Evolutionary conservation across 2,329 filamentous ascomycete genomes (phyloP), one percentile per base, ranked within the genome.

Genomic region (Talaromyces sp.): DNA sequence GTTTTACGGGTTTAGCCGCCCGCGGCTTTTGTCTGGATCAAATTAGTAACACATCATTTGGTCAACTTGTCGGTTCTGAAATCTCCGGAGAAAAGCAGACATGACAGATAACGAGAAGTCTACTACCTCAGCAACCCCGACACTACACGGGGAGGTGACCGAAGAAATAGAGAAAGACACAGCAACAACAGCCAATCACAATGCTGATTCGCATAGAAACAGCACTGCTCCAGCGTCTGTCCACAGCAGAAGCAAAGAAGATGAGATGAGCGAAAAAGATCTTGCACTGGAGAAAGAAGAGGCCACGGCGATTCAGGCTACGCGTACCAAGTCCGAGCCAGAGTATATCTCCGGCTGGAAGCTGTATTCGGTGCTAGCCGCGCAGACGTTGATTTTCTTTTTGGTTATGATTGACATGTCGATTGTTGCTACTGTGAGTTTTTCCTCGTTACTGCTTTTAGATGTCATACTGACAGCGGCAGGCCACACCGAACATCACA

Each of bases 361-460:
- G 26, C 57, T 67, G n/a, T 64, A 60, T 50, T 27, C 63, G 26
- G 53, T 72, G n/a, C 64, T 77, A 48, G 63, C 61, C 11, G 68
- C 69, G 4, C 65, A 81, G 19, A 78, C 77, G 0, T 61, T 78
- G 4, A 74, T 73, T 6, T 73, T 74, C 27, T 82, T 82, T 61
- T 65, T 81, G 31, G 75, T 80, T 66, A 67, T 83, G 64, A 63
- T 84, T 8, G 82, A 84, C 62, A 78, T 75, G 54, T 81, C 81
- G 3, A 83, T 84, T 58, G 75, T 84, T 62, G 73, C 76, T n/a
- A 84, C 82, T 4, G 81, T 72, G 57, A 21, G 58, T 38, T 10
- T 21, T 41, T 5, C 11, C 12, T 6, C 21, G 10, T 3, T 24
- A 12, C 12, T 38, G 48, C 14, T 29, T 17, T 56, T 19, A 29